phyloP scores from a whole-genome alignment of 768 basidiomycete species.

The Suillus alpinus region DNA sequence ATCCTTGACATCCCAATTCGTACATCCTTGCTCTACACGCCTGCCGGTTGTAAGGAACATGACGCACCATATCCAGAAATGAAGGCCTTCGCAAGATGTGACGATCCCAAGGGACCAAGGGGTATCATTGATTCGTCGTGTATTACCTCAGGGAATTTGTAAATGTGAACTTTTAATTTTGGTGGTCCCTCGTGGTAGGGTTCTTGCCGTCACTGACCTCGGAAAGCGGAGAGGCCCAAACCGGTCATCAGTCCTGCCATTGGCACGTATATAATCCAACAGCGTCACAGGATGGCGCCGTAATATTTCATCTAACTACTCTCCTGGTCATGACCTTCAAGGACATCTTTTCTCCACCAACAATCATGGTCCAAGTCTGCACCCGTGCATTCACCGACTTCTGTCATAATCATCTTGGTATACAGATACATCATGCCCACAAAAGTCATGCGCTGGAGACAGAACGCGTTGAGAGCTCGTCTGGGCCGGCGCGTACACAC shows the following conservation, averaged over 20 bases:
- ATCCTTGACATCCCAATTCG: conserved; percentile 18
- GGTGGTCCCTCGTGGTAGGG: conserved; percentile 11
- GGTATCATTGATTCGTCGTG: conserved; percentile 3
- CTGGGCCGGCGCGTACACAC: conserved; percentile 31
- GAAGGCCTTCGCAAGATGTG: conserved; percentile 12
- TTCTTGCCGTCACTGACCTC: conserved; percentile 8
- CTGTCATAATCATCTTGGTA: conserved; percentile 18
- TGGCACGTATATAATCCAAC: conserved; percentile 3
- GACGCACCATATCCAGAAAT: conserved; percentile 8
- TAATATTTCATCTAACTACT: neutral
- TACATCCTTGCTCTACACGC: conserved; percentile 11
- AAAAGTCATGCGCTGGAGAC: conserved; percentile 17
- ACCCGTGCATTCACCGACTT: conserved; percentile 22
- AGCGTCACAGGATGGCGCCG: neutral
- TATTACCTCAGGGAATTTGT: conserved; percentile 30
- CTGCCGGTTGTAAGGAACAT: conserved; percentile 23
- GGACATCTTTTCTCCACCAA: conserved; percentile 13
- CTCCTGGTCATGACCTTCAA: neutral
- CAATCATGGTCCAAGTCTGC: conserved; percentile 26
- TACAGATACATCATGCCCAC: conserved; percentile 19
- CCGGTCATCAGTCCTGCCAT: neutral
- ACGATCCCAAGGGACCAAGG: conserved; percentile 19
- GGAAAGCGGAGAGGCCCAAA: conserved; percentile 3
- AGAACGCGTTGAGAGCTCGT: conserved; percentile 31
- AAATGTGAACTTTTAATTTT: conserved; percentile 7